phyloP scores from a whole-genome alignment of 768 basidiomycete genomes.

The Termitomyces sp. region DNA sequence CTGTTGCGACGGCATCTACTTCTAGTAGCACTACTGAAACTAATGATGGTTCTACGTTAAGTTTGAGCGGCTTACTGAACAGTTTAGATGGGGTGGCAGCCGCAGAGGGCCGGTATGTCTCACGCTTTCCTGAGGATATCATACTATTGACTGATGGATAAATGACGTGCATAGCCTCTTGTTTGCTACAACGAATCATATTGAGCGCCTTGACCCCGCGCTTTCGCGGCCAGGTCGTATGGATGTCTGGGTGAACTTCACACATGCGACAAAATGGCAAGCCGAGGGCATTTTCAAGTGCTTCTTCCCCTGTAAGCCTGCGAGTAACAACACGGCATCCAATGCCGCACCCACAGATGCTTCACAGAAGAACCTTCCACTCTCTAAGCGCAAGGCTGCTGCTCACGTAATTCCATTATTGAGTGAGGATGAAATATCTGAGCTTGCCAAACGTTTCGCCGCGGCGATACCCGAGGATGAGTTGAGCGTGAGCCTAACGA shows the following conservation, averaged over 20 bases:
- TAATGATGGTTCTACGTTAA: slow-evolving; percentile 76
- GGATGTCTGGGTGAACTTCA: slow-evolving; percentile 92
- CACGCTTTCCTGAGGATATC: neutral
- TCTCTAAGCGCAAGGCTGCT: slow-evolving; percentile 56
- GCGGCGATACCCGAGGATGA: slow-evolving; percentile 84
- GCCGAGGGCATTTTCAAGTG: slow-evolving; percentile 92
- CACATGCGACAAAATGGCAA: slow-evolving; percentile 88
- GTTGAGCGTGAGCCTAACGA: slow-evolving; percentile 55
- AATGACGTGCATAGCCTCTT: slow-evolving; percentile 47
- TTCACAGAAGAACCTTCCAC: slow-evolving; percentile 61
- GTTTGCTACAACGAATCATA: slow-evolving; percentile 92
- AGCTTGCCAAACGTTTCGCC: slow-evolving; percentile 76
- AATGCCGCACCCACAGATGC: slow-evolving; percentile 30
- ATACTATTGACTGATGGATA: slow-evolving; percentile 7
- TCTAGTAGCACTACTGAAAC: slow-evolving; percentile 35
- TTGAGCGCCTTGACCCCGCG: slow-evolving; percentile 87
- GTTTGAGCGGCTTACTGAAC: slow-evolving; percentile 81
- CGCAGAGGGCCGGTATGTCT: slow-evolving; percentile 74
- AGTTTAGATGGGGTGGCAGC: slow-evolving; percentile 83
- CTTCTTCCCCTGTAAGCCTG: slow-evolving; percentile 75
- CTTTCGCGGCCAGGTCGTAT: slow-evolving; percentile 84
- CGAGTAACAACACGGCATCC: slow-evolving; percentile 14
- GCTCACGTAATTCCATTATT: slow-evolving; percentile 62
- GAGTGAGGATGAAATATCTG: slow-evolving; percentile 69
- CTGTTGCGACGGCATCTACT: slow-evolving; percentile 37